Percentiles rank a stretch among this genome's conserved stretches.
Conservation (phyloP, 257 asterid species). For the Solanum gracilifrons region DNA sequence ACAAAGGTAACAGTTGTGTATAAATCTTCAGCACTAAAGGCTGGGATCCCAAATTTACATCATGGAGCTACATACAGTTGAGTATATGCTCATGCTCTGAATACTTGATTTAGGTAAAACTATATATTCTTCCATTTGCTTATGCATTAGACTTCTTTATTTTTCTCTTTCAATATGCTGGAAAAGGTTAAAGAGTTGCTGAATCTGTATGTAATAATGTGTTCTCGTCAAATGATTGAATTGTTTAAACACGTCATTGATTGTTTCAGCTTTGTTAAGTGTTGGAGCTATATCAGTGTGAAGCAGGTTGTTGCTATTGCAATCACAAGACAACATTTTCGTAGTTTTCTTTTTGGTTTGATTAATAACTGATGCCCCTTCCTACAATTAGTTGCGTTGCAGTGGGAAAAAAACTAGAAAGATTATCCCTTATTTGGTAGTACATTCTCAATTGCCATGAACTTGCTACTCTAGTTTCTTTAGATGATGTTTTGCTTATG, state of each 20-base stretch:
- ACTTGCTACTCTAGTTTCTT: background rate
- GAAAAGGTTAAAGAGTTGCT: background rate
- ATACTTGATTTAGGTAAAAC: background rate
- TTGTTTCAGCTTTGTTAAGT: background rate
- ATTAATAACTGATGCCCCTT: background rate
- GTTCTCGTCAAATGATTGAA: background rate
- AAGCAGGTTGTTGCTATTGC: background rate
- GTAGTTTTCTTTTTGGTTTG: background rate
- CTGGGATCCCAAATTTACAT: no score
- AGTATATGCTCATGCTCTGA: background rate
- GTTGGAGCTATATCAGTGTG: background rate
- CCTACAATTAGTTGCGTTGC: background rate
- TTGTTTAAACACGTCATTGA: background rate
- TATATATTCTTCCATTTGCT: background rate
- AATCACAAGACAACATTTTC: background rate
- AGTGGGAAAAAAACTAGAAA: background rate
- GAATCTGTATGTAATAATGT: background rate
- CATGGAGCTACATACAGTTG: no score
- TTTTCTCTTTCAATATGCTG: background rate
- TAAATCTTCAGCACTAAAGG: no score
- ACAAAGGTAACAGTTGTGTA: no score
- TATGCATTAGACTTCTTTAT: background rate
- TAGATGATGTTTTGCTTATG: background rate
- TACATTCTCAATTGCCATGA: background rate
- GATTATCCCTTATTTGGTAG: background rate